Base-by-base conservation (phyloP, 139 green algal genomes). In the Eudorina sp. region DNA sequence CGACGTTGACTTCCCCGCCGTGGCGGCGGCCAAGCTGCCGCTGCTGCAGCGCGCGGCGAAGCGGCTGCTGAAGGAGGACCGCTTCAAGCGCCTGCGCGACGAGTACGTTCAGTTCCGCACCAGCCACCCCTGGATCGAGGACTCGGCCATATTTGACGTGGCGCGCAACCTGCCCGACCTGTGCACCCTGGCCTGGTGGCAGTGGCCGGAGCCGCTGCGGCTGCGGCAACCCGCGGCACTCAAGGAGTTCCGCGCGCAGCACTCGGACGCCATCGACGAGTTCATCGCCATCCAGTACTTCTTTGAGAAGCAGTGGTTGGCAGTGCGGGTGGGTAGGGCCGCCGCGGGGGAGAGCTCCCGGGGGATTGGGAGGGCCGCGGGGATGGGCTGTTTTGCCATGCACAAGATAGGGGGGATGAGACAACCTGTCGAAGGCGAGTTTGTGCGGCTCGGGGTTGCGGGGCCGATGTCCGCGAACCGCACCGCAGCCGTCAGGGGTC, bases 261-360 rank as follows among this genome's bases (percentile, higher is more conserved):
- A 97, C 84, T 72, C 90, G 36, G 88, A 94, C 4, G 90, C 91
- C 29, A 97, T 99, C 53, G 94, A 98, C 58, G 88, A 95, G 89
- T 99, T 98, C 89, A 93, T 98, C 0, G 97, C 94, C 1, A 90
- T 96, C 55, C 98, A 99, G 93, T 99, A 98, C 92, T 89, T 99
- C 2, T 99, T 99, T 89, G 95, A 99, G 91, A 90, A 85, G 64
- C 97, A 99, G 93, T 99, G 98, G 16, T 80, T 66, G 40, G 53
- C 36, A 18, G 53, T 69, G 27, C 31, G 53, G 77, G 53, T 62
- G 58, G 53, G 73, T 9, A n/a, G n/a, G n/a, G n/a, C n/a, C n/a
- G n/a, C n/a, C n/a, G n/a, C n/a, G n/a, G n/a, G n/a, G n/a, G n/a
- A n/a, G n/a, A n/a, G n/a, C n/a, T n/a, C n/a, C n/a, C n/a, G n/a